Conservation (phyloP, 208 protist species). For the Balamuthia mandrillaris region DNA sequence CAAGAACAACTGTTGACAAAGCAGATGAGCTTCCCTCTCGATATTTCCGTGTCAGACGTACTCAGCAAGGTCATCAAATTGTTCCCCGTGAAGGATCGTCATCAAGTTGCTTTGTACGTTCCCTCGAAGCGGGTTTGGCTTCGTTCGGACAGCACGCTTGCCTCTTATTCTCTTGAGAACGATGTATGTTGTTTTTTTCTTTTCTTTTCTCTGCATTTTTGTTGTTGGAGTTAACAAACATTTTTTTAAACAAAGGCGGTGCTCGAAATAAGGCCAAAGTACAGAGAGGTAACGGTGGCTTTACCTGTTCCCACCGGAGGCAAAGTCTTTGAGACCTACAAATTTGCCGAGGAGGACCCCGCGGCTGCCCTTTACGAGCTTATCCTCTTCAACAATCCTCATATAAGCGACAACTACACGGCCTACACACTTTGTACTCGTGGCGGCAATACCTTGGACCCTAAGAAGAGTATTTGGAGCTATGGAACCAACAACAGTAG, state of each 20-base stretch:
- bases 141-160: background rate
- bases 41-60: background rate
- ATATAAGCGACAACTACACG: background rate
- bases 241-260: background rate
- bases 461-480: background rate
- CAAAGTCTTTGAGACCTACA: background rate
- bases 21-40: background rate
- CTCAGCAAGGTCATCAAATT: background rate
- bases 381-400: background rate
- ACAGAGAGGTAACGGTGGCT: background rate
- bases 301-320: background rate
- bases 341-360: background rate
- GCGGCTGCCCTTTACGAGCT: background rate
- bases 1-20: background rate
- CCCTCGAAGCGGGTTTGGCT: background rate
- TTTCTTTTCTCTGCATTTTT: no score
- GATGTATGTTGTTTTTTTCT: no score
- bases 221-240: background rate
- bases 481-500: background rate
- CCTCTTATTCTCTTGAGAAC: background rate
- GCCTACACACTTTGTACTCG: background rate
- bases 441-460: background rate
- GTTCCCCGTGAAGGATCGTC: background rate
- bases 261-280: background rate
- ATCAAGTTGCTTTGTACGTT: background rate